Base-by-base conservation (phyloP, 2,329 filamentous ascomycete genomes). In the Fusarium xylarioides region DNA sequence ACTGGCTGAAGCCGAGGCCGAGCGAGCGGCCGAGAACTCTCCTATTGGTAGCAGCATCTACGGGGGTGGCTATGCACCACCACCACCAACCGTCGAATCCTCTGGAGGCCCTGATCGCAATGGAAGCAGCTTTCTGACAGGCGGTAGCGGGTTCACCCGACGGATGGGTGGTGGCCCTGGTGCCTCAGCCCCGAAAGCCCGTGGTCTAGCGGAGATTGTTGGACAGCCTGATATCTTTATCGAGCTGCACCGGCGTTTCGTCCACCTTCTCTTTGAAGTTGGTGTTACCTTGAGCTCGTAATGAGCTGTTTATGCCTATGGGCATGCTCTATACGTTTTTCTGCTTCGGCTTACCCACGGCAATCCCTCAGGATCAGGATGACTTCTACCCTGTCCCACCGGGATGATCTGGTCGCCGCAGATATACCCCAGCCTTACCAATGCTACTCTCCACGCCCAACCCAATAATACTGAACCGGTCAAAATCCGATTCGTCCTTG, bases 211-310 rank as follows among this genome's bases (percentile, higher is more conserved):
- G 1, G 91, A 92, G 80, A 83, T 92, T 44, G 89, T 91, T 34
- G 91, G 91, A 26, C 83, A 89, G 74, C 90, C 91, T 9, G 90
- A 92, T 77, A 91, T 92, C 76, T 92, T 92, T 74, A 88, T 92
- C 63, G 88, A 91, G 81, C 81, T 92, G 68, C 91, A 92, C 79
- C 83, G 86, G 43, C 85, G 86, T 70, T 92, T 92, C 77, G 91
- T 92, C 32, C 85, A 87, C 76, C 82, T 92, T 44, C 81, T 92
- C 58, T 83, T 91, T 21, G 89, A 91, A 79, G 83, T 90, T 34
- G 86, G 87, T 21, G 85, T 89, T 18, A 85, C 86, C 30, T 78
- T 90, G 47, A 88, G 84, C 68, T 85, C 86, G 15, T 89, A 70
- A 80, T 74, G 73, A 78, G 74, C 73, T 55, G 53, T 55, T 59